Percentiles rank a stretch among this genome's conserved stretches.
Conservation (phyloP, 2,329 filamentous ascomycete species). For the Penicillium sp. region DNA sequence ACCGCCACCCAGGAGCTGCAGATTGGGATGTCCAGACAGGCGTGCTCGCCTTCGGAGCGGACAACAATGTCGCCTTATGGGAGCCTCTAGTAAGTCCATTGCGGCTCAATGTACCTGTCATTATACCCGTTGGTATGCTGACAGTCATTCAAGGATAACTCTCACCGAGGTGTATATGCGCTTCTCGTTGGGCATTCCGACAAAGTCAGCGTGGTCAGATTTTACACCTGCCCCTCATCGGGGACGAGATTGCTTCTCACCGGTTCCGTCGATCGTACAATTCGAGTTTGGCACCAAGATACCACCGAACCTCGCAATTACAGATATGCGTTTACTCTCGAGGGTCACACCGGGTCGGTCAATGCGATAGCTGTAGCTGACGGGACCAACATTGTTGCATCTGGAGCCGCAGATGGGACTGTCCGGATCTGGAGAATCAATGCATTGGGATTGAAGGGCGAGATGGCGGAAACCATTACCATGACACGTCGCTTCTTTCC, state of each 20-base stretch:
- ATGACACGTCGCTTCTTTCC: conserved; percentile 80
- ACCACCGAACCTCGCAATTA: conserved; percentile 34
- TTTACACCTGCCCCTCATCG: conserved; percentile 59
- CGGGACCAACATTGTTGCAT: conserved; percentile 52
- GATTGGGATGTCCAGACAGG: conserved; percentile 76
- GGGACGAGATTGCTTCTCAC: conserved; percentile 64
- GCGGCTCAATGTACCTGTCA: background rate
- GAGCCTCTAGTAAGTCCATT: conserved; percentile 64
- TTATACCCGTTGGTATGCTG: conserved; percentile 6
- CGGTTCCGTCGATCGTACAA: conserved; percentile 75
- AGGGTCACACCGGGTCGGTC: conserved; percentile 71
- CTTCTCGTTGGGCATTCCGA: conserved; percentile 76
- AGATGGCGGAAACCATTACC: conserved; percentile 67
- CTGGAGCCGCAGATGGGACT: conserved; percentile 63
- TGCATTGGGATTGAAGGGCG: conserved; percentile 35
- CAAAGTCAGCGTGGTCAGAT: conserved; percentile 78
- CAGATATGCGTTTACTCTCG: conserved; percentile 49
- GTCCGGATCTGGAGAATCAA: conserved; percentile 68
- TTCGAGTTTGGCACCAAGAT: conserved; percentile 61
- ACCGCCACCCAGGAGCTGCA: conserved; percentile 82
- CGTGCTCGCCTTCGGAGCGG: conserved; percentile 82
- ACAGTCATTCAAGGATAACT: conserved; percentile 39
- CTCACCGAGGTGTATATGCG: conserved; percentile 58
- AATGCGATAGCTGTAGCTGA: conserved; percentile 59
- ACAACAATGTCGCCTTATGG: conserved; percentile 88